Evolutionary conservation across 2,329 filamentous ascomycete genomes (phyloP).

Genomic region (Bertia moriformis): DNA sequence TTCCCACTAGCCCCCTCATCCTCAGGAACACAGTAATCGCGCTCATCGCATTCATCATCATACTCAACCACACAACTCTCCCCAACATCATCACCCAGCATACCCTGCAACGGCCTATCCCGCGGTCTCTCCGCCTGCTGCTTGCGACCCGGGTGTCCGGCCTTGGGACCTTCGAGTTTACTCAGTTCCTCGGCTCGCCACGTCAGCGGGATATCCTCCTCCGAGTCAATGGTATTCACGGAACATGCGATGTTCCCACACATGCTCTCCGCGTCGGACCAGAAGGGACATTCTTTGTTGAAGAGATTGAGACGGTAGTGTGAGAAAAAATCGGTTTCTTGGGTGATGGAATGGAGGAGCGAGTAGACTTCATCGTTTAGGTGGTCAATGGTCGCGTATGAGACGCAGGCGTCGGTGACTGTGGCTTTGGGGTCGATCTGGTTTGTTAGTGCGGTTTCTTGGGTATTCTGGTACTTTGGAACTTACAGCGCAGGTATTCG

Average conservation of each 20-base stretch:
- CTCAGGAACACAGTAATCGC: slow-evolving; percentile 92
- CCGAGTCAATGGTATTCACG: slow-evolving; percentile 86
- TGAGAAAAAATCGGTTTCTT: slow-evolving; percentile 90
- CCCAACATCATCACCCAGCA: slow-evolving; percentile 71
- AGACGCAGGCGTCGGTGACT: slow-evolving; percentile 86
- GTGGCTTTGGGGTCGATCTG: slow-evolving; percentile 81
- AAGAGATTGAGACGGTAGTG: slow-evolving; percentile 93
- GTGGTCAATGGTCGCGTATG: slow-evolving; percentile 75
- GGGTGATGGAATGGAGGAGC: slow-evolving; percentile 65
- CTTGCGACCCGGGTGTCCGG: slow-evolving; percentile 69
- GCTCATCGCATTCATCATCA: slow-evolving; percentile 89
- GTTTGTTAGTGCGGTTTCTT: too few species aligned
- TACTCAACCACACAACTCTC: slow-evolving; percentile 97
- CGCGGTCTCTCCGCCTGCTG: slow-evolving; percentile 57
- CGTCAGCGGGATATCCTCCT: slow-evolving; percentile 79
- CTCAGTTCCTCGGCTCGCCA: slow-evolving; percentile 88
- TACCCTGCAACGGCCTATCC: slow-evolving; percentile 59
- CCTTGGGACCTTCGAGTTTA: slow-evolving; percentile 79
- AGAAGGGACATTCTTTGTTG: slow-evolving; percentile 89
- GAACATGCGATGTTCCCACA: slow-evolving; percentile 95
- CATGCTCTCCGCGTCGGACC: slow-evolving; percentile 82
- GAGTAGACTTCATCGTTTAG: slow-evolving; percentile 69
- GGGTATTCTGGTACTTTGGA: too few species aligned
- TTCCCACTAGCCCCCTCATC: slow-evolving; percentile 77
- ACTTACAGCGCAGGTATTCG: not conserved